phyloP scores from a whole-genome alignment of 2,329 filamentous ascomycete species.

The Claviceps humidiphila region DNA sequence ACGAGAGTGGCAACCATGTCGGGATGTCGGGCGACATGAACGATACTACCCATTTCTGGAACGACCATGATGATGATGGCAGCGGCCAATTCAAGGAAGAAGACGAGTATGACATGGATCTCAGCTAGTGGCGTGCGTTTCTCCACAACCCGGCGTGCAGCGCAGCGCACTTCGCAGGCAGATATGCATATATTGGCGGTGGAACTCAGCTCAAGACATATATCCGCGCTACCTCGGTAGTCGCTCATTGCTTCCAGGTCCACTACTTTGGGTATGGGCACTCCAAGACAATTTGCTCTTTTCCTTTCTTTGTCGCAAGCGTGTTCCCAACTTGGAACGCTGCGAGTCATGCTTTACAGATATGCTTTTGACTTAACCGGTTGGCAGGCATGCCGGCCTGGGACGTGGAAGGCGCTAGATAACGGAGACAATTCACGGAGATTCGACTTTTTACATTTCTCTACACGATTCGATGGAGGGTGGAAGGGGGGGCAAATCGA shows the following conservation, averaged over 20 bases:
- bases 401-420: too few relatives aligned
- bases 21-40: slow-evolving; percentile 31
- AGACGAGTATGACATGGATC: slow-evolving; percentile 82
- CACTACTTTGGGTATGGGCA: neutral
- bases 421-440: too few relatives aligned
- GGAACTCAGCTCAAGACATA: neutral
- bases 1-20: slow-evolving; percentile 23
- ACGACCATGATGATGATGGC: slow-evolving; percentile 57
- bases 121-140: slow-evolving; percentile 23
- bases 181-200: slow-evolving; percentile 10
- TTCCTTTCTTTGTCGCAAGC: too few relatives aligned
- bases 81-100: slow-evolving; percentile 83
- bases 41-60: slow-evolving; percentile 47
- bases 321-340: too few relatives aligned
- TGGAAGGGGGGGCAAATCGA: too few relatives aligned
- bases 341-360: too few relatives aligned
- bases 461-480: too few relatives aligned
- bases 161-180: neutral
- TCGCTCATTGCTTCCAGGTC: slow-evolving; percentile 1
- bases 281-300: too few relatives aligned
- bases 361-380: neutral
- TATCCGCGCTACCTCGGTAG: neutral
- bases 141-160: slow-evolving; percentile 3
- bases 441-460: too few relatives aligned
- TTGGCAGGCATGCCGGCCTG: neutral